Percentiles rank a stretch among this genome's conserved stretches.
Conservation (phyloP, 2,329 filamentous ascomycete genomes). For the Neofusicoccum parvum region DNA sequence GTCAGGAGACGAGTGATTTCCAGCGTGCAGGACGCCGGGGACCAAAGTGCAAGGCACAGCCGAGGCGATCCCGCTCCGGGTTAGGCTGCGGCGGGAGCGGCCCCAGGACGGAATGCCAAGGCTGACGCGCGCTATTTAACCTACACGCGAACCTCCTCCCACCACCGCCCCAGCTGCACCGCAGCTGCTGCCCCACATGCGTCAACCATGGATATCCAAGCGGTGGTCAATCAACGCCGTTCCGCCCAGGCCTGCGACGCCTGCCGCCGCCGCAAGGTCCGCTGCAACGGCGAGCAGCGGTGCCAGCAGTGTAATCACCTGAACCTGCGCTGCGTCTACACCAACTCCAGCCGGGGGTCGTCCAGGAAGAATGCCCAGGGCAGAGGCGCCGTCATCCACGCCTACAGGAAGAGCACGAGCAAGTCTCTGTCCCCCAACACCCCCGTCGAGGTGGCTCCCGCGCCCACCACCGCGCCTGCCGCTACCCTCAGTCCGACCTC, state of each 20-base stretch:
- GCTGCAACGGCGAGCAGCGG: slow-evolving; percentile 70
- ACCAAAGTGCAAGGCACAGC: slow-evolving; percentile 11
- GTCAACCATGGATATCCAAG: slow-evolving; percentile 3
- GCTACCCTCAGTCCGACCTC: neutral
- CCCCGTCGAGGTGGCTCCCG: neutral
- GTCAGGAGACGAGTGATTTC: neutral
- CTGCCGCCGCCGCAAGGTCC: slow-evolving; percentile 74
- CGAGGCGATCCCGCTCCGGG: neutral
- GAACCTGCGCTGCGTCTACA: slow-evolving; percentile 71
- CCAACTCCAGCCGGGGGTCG: slow-evolving; percentile 75
- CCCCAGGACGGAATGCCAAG: neutral
- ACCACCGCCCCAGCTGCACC: neutral
- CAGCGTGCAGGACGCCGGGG: neutral
- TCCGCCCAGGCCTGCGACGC: slow-evolving; percentile 66
- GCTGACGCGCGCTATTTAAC: slow-evolving; percentile 18
- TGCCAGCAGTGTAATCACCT: slow-evolving; percentile 72
- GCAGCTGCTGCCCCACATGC: slow-evolving; percentile 1
- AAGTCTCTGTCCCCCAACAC: neutral
- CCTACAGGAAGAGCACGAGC: slow-evolving; percentile 59
- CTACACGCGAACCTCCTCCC: neutral
- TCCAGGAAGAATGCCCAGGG: slow-evolving; percentile 74
- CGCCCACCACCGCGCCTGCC: neutral
- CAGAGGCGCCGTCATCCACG: slow-evolving; percentile 74
- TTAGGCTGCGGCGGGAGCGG: neutral
- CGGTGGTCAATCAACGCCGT: neutral